Conservation (phyloP, 1,139 yeast species). For the Eremothecium cymbalariae region DNA sequence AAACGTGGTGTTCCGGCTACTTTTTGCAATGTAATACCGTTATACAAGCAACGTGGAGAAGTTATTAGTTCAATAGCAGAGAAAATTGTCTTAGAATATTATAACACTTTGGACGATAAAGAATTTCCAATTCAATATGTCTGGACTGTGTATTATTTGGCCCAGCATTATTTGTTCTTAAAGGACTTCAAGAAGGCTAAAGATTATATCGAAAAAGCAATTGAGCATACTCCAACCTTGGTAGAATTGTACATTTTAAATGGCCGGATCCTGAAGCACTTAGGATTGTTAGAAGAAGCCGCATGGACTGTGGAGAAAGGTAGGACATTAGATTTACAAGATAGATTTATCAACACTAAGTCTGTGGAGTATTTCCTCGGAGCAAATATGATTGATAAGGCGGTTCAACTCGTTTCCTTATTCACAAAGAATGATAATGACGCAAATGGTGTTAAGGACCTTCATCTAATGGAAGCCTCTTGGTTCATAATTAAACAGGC, state of each 20-base stretch:
- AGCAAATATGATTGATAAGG: conserved; percentile 71
- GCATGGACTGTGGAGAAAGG: conserved; percentile 62
- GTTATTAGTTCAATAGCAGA: conserved; percentile 38
- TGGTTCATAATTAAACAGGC: conserved; percentile 87
- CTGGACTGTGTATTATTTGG: conserved; percentile 75
- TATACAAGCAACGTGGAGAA: conserved; percentile 45
- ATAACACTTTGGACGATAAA: conserved; percentile 25
- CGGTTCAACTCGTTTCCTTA: conserved; percentile 62
- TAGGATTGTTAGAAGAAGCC: conserved; percentile 55
- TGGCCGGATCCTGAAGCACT: conserved; percentile 72
- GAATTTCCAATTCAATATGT: conserved; percentile 47
- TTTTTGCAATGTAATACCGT: conserved; percentile 75
- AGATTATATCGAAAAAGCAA: conserved; percentile 52
- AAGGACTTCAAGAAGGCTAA: conserved; percentile 48
- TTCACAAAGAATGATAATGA: conserved; percentile 79
- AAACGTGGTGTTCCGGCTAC: conserved; percentile 84
- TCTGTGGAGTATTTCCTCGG: conserved; percentile 76
- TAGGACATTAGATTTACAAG: conserved; percentile 73
- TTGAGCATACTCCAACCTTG: conserved; percentile 69
- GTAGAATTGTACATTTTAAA: conserved; percentile 75
- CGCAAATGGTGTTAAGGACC: conserved; percentile 75
- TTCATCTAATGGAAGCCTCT: conserved; percentile 83
- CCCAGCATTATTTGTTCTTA: conserved; percentile 66
- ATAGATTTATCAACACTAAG: conserved; percentile 83
- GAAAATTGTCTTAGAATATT: conserved; percentile 46